Base-by-base conservation (phyloP, 179 eudicot genomes). In the Patellifolia procumbens region DNA sequence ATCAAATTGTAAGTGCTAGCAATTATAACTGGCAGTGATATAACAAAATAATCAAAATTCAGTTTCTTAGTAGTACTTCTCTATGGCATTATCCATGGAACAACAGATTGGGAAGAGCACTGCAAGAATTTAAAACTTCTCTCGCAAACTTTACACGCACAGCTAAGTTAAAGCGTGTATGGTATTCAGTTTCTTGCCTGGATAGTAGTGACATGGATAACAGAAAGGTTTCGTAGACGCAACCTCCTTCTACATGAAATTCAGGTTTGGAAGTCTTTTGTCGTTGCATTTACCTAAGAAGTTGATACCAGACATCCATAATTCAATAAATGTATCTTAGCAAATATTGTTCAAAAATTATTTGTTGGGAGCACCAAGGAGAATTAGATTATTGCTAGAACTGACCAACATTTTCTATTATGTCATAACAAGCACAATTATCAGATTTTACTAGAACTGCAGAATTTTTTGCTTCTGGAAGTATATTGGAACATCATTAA, bases 61-160 rank as follows among this genome's bases (percentile, higher is more conserved):
- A 68, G 22, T 43, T 65, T 24, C 19, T 4, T 31, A 69, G 35
- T 31, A 17, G 32, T 78, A 91, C 97, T 85, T 91, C 83, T 86
- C 85, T 56, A 58, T 70, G 46, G 81, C 74, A 78, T 70, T 77
- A 31, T 67, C n/a, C 65, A 76, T 32, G 62, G 81, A 75, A 70
- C 68, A 82, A 22, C 72, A 59, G 72, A 77, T 24, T 71, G 72
- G 70, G 48, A 55, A 66, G 75, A 69, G 73, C 74, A 68, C 79
- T 74, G 62, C 68, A 74, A 35, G 34, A 2, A 17, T 46, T 5
- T 6, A 53, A 35, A 56, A 72, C 3, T 56, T 12, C 28, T 45
- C 29, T 42, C 22, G 13, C 63, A 3, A 22, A 48, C 6, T 9
- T 51, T 22, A 22, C 2, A 66, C 5, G 1, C 2, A 22, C 19